A percentile compares a stretch with the other conserved stretches of the same genome.
Evolutionary conservation across 2,329 filamentous ascomycete species (phyloP).

Genomic region (Hypoxylon sp.): DNA sequence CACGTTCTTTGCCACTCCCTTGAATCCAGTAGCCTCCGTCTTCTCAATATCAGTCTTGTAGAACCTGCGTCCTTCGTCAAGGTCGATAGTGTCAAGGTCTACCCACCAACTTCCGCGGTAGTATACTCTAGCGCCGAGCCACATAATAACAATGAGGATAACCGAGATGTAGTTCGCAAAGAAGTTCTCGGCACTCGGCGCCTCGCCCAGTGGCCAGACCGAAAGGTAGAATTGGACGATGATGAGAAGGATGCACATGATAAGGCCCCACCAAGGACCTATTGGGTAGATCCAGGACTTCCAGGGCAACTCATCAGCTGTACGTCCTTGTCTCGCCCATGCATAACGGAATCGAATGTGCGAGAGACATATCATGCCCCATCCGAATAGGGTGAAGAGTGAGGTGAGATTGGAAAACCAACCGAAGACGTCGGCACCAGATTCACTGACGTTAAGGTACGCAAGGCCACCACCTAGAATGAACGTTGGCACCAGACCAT

Average conservation of each 20-base stretch:
- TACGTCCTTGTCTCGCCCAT: constrained; percentile 57
- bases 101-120: constrained; percentile 56
- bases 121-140: constrained; percentile 56
- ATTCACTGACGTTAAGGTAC: constrained; percentile 60
- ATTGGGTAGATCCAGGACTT: constrained; percentile 60
- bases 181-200: constrained; percentile 56
- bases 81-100: constrained; percentile 43
- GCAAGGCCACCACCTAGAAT: constrained; percentile 60
- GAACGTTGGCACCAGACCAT: constrained; percentile 63
- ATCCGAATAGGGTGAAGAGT: constrained; percentile 59
- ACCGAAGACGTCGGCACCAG: constrained; percentile 58
- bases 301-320: constrained; percentile 56
- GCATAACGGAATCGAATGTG: constrained; percentile 60
- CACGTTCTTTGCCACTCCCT: constrained; percentile 32
- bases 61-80: constrained; percentile 47
- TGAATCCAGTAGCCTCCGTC: constrained; percentile 21
- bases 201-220: constrained; percentile 58
- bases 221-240: constrained; percentile 63
- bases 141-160: constrained; percentile 58
- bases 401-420: constrained; percentile 63
- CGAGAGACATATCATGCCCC: constrained; percentile 59
- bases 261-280: constrained; percentile 59
- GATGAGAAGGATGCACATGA: constrained; percentile 60
- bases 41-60: constrained; percentile 45
- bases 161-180: constrained; percentile 63